A percentile compares a stretch with the other conserved stretches of the same genome.
Evolutionary conservation across 2,329 filamentous ascomycete species (phyloP).

Genomic region (Fusarium sp.): DNA sequence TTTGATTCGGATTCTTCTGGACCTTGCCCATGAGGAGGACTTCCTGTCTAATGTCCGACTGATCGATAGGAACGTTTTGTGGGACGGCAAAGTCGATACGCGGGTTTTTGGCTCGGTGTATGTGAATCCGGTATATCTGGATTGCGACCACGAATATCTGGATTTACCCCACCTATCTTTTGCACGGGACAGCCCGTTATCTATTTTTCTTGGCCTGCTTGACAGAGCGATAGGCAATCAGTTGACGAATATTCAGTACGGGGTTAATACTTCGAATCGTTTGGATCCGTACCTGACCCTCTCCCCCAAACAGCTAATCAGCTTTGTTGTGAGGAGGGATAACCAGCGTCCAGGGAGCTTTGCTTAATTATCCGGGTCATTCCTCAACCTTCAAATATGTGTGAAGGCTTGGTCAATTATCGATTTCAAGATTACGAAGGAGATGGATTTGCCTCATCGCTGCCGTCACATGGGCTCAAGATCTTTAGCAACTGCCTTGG

Average conservation of each 20-base stretch:
- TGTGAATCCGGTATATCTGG: background rate
- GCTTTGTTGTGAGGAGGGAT: background rate
- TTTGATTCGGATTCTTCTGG: background rate
- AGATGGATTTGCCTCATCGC: no score
- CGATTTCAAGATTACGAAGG: no score
- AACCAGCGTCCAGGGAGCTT: background rate
- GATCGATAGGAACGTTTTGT: background rate
- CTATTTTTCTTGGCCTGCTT: background rate
- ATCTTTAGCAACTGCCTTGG: no score
- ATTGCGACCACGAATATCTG: background rate
- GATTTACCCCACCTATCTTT: no score
- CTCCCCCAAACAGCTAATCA: rapidly evolving
- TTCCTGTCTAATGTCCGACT: rapidly evolving
- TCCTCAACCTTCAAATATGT: no score
- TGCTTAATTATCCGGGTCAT: no score
- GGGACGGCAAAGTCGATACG: rapidly evolving
- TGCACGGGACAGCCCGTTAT: background rate
- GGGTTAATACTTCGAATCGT: background rate
- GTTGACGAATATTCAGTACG: background rate
- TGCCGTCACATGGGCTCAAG: no score
- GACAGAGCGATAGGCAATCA: background rate
- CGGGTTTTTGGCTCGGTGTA: background rate
- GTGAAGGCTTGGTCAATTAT: no score
- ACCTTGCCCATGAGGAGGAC: background rate
- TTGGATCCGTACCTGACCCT: background rate